Evolutionary conservation across 768 basidiomycete species (phyloP).

Genomic region (Hygrophorus russula): DNA sequence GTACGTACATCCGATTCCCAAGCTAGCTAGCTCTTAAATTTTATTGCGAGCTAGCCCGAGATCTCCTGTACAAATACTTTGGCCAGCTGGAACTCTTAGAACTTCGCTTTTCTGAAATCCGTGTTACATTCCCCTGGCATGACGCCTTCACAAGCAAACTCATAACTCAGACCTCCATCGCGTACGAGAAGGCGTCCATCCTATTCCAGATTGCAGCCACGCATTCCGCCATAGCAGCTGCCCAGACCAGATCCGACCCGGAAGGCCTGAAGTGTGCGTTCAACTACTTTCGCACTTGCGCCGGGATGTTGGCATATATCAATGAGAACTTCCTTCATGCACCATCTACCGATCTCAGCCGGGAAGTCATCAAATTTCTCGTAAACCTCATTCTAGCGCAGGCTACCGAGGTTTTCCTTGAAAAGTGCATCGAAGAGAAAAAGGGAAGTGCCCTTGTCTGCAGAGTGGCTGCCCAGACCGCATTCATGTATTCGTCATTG

Average conservation of each 20-base stretch:
- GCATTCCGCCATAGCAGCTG: conserved; percentile 81
- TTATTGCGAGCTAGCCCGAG: conserved; percentile 45
- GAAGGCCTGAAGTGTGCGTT: conserved; percentile 92
- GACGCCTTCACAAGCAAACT: conserved; percentile 95
- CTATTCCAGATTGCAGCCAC: conserved; percentile 94
- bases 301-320: conserved; percentile 97
- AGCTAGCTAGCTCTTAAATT: conserved; percentile 1
- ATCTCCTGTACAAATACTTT: conserved; percentile 98
- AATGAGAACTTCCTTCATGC: conserved; percentile 99
- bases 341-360: conserved; percentile 86
- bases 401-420: conserved; percentile 92
- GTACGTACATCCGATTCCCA: conserved; percentile 28
- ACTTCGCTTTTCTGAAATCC: conserved; percentile 91
- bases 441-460: conserved; percentile 67
- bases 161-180: conserved; percentile 91
- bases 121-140: conserved; percentile 92
- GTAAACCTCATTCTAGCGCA: conserved; percentile 84
- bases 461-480: conserved; percentile 78
- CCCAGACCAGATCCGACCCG: conserved; percentile 78
- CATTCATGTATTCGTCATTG: conserved; percentile 70
- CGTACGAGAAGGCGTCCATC: conserved; percentile 96
- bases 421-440: conserved; percentile 91
- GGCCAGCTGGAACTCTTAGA: conserved; percentile 97
- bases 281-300: conserved; percentile 79
- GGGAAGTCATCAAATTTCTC: conserved; percentile 91